Evolutionary conservation across 2,329 filamentous ascomycete species (phyloP).

Genomic region (Cercospora zeina): DNA sequence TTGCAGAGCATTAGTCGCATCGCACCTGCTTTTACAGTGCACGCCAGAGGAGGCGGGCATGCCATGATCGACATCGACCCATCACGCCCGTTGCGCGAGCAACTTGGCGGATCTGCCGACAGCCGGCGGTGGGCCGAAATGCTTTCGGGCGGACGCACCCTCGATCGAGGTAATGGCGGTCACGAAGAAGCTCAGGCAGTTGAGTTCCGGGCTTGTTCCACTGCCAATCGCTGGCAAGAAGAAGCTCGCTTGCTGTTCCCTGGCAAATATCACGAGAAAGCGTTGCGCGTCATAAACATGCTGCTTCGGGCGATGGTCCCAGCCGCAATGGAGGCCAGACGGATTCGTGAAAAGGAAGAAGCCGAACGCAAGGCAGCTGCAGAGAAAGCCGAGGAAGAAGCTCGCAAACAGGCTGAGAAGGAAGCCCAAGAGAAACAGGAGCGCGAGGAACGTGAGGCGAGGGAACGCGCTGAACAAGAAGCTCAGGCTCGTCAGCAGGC

Average conservation of each 20-base stretch:
- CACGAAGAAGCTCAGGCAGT: constrained; percentile 72
- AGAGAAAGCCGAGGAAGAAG: constrained; percentile 62
- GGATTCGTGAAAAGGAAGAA: constrained; percentile 66
- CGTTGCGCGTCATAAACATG: constrained; percentile 64
- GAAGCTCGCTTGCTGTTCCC: constrained; percentile 81
- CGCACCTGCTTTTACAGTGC: constrained; percentile 31
- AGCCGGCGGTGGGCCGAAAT: constrained; percentile 26
- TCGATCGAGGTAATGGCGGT: constrained; percentile 41
- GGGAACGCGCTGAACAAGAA: constrained; percentile 47
- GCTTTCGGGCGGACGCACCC: constrained; percentile 54
- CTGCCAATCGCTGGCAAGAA: constrained; percentile 79
- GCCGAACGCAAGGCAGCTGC: constrained; percentile 67
- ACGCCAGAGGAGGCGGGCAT: constrained; percentile 24
- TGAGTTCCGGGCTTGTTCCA: constrained; percentile 70
- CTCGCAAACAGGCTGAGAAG: constrained; percentile 59
- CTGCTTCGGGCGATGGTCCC: constrained; percentile 76
- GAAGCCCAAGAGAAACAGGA: constrained; percentile 54
- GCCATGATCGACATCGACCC: constrained; percentile 36
- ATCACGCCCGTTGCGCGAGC: constrained; percentile 30
- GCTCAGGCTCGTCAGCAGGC: constrained; percentile 39
- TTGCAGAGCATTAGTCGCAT: constrained; percentile 25
- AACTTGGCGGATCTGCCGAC: constrained; percentile 17
- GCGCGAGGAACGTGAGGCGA: constrained; percentile 52
- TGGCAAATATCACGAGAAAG: constrained; percentile 67
- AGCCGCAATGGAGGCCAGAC: constrained; percentile 78